These are phyloP conservation scores for Annulohypoxylon nitens DNA, from an alignment of 495 filamentous ascomycete genomes.

Conservation along the genomic window DNA sequence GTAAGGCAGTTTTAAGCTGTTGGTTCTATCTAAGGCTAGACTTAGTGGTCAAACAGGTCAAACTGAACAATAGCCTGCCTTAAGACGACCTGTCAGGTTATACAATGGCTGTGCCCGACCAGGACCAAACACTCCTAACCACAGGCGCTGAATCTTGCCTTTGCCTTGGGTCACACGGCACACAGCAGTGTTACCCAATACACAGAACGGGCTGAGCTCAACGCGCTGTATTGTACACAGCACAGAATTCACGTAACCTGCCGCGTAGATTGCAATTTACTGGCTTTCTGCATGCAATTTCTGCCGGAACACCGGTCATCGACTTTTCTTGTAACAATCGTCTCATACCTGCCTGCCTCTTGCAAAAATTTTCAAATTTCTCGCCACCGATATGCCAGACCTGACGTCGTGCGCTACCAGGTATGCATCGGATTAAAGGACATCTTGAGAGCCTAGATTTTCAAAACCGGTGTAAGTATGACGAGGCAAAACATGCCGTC, in stretches of 20 bases:
- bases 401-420: constrained; percentile 10
- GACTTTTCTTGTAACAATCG: constrained; percentile 23
- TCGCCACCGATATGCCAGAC: neutral
- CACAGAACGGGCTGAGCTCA: neutral
- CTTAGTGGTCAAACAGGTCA: constrained; percentile 22
- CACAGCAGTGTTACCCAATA: constrained; percentile 30
- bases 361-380: constrained; percentile 16
- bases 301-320: constrained; percentile 28
- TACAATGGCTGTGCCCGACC: constrained; percentile 28
- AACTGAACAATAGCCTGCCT: constrained; percentile 16
- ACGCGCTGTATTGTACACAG: neutral
- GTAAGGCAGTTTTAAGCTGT: neutral
- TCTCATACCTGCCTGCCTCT: constrained; percentile 12
- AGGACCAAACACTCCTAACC: constrained; percentile 15
- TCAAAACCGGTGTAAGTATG: constrained; percentile 23
- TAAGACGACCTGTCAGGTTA: constrained; percentile 40
- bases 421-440: constrained; percentile 11
- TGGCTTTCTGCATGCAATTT: constrained; percentile 40
- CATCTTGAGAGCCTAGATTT: neutral
- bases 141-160: constrained; percentile 37
- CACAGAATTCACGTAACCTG: constrained; percentile 20
- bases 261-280: constrained; percentile 31
- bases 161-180: constrained; percentile 35
- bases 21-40: constrained; percentile 28
- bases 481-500: constrained; percentile 36